phyloP scores from a whole-genome alignment of 1,284 basidiomycete genomes.

The Ganoderma boninense region DNA sequence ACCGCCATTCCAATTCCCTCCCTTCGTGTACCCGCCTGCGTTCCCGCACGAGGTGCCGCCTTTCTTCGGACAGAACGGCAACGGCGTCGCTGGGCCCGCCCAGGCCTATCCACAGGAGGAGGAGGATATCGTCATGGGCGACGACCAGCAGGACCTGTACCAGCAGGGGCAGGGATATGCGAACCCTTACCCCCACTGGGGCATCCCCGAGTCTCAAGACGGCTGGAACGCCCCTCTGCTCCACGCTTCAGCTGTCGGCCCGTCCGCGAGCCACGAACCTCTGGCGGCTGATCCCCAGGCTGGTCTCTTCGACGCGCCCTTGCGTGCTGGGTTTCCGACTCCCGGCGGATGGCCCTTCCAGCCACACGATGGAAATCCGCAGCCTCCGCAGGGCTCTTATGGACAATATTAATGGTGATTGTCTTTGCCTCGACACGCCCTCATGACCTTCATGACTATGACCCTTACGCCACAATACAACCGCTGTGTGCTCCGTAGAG shows the following conservation, averaged over 20 bases:
- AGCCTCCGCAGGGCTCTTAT: not conserved
- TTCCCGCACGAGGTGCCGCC: not conserved
- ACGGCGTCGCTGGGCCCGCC: not conserved
- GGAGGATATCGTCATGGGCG: not conserved
- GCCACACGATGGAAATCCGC: not conserved
- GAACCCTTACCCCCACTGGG: not conserved
- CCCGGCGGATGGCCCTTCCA: not conserved
- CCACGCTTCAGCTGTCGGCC: not conserved
- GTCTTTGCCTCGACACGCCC: not conserved
- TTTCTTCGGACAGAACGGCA: not conserved
- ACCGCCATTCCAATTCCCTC: not conserved
- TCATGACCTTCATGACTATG: not conserved
- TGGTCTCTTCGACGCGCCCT: not conserved
- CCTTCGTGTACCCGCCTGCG: not conserved
- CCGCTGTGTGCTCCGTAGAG: too few species aligned
- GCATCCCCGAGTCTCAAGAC: not conserved
- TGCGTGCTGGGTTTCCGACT: not conserved
- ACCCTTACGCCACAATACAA: not conserved
- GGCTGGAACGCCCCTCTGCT: not conserved
- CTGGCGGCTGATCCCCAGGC: not conserved
- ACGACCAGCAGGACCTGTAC: not conserved
- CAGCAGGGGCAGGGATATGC: too few species aligned
- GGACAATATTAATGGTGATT: not conserved
- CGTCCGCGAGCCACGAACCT: not conserved
- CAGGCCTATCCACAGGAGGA: not conserved